Conservation (phyloP, 1,139 yeast species). For the Wickerhamiella infanticola region DNA sequence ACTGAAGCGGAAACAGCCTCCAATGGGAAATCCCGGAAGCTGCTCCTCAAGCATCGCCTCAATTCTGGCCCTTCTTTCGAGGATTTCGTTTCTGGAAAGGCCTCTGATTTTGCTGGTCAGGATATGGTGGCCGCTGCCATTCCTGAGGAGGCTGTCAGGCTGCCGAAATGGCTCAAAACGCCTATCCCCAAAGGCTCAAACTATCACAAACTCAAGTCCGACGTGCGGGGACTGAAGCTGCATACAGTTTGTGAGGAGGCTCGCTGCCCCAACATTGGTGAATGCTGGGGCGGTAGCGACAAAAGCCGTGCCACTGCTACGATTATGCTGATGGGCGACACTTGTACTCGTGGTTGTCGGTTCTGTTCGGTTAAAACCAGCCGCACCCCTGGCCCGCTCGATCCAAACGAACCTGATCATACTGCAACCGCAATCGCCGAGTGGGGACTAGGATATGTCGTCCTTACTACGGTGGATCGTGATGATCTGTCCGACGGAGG, state of each 20-base stretch:
- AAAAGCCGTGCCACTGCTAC: conserved; percentile 97
- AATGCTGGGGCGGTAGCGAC: conserved; percentile 96
- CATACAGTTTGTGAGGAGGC: conserved; percentile 98
- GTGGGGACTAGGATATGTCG: conserved; percentile 98
- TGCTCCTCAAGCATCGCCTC: conserved; percentile 45
- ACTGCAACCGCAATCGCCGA: conserved; percentile 95
- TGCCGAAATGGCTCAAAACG: conserved; percentile 89
- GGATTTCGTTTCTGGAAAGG: conserved; percentile 73
- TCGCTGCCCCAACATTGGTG: conserved; percentile 96
- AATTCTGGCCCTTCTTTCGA: conserved; percentile 88
- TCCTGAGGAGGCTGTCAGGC: conserved; percentile 53
- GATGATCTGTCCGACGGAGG: conserved; percentile 95
- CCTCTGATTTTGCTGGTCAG: conserved; percentile 38
- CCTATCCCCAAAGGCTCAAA: conserved; percentile 89
- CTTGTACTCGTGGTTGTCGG: conserved; percentile 96
- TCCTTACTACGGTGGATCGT: conserved; percentile 92
- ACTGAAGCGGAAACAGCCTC: neutral
- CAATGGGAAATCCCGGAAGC: neutral
- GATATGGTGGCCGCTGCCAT: conserved; percentile 26
- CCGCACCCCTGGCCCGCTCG: conserved; percentile 74
- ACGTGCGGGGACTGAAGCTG: conserved; percentile 71
- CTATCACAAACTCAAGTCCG: conserved; percentile 65
- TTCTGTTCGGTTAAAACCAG: conserved; percentile 94
- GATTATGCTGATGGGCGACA: conserved; percentile 94
- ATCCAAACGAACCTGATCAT: conserved; percentile 93